Percentiles rank a stretch among this genome's conserved stretches.
These are phyloP conservation scores for Luzula sylvatica DNA, from an alignment of 176 grass and related monocot species.

Conservation along the genomic window DNA sequence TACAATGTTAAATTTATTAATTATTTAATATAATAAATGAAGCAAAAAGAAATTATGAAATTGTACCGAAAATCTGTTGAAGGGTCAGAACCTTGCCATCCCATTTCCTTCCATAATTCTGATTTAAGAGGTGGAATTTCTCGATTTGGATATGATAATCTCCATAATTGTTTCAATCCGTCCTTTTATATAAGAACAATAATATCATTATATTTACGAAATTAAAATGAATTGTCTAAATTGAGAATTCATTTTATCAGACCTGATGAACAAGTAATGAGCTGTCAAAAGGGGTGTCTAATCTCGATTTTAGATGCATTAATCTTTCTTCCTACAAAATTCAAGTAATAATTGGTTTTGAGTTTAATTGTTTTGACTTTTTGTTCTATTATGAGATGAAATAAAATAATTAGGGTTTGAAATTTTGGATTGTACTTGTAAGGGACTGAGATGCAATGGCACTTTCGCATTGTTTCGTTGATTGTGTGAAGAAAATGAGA, in stretches of 20 bases:
- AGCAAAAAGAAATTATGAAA: background rate
- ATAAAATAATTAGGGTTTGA: no score
- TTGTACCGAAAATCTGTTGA: conserved; percentile 96
- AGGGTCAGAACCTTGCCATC: conserved; percentile 98
- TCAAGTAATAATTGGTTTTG: background rate
- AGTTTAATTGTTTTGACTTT: no score
- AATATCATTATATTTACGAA: no score
- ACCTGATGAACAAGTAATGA: conserved; percentile 16
- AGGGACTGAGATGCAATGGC: background rate
- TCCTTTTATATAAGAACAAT: conserved; percentile 31
- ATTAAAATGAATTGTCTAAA: no score
- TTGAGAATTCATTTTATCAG: background rate
- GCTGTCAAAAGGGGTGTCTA: background rate
- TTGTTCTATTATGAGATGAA: no score
- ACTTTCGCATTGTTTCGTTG: background rate
- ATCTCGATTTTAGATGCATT: background rate
- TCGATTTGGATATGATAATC: conserved; percentile 63
- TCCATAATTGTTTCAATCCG: conserved; percentile 66
- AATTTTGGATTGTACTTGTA: no score
- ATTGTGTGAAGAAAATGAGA: background rate
- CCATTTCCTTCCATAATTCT: conserved; percentile 99
- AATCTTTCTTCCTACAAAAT: conserved; percentile 17
- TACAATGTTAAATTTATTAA: no score
- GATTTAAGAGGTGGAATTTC: conserved; percentile 71
- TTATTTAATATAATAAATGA: no score